Percentiles rank a stretch among this genome's conserved stretches.
These are phyloP conservation scores for Annulohypoxylon truncatum DNA, from an alignment of 2,329 filamentous ascomycete genomes.

Conservation along the genomic window DNA sequence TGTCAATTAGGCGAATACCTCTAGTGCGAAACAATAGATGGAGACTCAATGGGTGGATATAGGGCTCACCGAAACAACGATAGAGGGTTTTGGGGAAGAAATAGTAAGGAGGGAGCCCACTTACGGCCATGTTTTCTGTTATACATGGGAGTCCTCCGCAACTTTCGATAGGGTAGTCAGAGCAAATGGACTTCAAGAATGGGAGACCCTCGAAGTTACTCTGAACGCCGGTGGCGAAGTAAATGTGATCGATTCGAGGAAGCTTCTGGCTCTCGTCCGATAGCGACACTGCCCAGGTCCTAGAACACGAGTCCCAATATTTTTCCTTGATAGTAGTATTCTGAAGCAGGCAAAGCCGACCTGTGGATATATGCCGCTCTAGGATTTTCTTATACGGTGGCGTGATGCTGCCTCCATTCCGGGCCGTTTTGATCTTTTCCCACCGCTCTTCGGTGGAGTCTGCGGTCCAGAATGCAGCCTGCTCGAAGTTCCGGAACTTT, in stretches of 20 bases:
- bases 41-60: not conserved
- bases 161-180: conserved; percentile 69
- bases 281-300: conserved; percentile 57
- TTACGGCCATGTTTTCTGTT: conserved; percentile 74
- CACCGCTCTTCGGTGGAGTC: conserved; percentile 77
- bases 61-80: not conserved
- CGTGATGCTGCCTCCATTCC: conserved; percentile 82
- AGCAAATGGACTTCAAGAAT: conserved; percentile 69
- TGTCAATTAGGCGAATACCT: conserved; percentile 4
- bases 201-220: conserved; percentile 71
- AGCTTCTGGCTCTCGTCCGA: conserved; percentile 60
- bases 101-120: not conserved
- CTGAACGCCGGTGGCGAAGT: conserved; percentile 79
- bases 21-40: not conserved
- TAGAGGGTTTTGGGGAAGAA: not conserved
- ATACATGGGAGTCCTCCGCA: conserved; percentile 77
- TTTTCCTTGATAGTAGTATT: conserved; percentile 67
- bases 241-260: conserved; percentile 73
- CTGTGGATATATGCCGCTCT: conserved; percentile 65
- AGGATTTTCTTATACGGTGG: conserved; percentile 75
- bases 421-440: conserved; percentile 72
- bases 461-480: conserved; percentile 81
- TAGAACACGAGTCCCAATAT: conserved; percentile 58
- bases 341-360: conserved; percentile 66
- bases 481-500: conserved; percentile 82